These are phyloP conservation scores for Rhodotorula sp. DNA, from an alignment of 1,284 basidiomycete species.

Conservation along the genomic window DNA sequence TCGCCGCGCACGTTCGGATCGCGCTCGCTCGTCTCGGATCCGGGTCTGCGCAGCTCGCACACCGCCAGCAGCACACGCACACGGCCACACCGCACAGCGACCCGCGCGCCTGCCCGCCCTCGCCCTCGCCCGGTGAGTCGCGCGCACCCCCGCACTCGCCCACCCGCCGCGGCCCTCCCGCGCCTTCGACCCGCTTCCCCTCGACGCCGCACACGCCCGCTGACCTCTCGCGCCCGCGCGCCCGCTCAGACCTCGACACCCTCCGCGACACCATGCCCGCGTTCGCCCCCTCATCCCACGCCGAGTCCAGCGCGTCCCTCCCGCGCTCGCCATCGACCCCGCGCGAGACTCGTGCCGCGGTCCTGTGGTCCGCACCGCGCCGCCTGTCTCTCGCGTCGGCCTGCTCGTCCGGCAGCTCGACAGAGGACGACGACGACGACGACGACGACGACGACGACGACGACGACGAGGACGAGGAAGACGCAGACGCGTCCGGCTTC, in stretches of 20 bases:
- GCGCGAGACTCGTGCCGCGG: background rate
- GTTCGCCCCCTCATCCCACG: background rate
- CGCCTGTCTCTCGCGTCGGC: conserved; percentile 16
- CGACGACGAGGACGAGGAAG: too few species aligned
- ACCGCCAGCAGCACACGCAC: too few species aligned
- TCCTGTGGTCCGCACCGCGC: conserved; percentile 3
- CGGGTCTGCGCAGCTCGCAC: too few species aligned
- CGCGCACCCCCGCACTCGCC: background rate
- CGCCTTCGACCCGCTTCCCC: background rate
- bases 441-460: conserved; percentile 14
- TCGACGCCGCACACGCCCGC: background rate
- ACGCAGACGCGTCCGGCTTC: conserved; percentile 16
- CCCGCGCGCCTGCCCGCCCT: background rate
- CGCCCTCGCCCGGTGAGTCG: background rate
- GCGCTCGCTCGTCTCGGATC: too few species aligned
- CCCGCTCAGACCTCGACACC: background rate
- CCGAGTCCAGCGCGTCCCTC: background rate
- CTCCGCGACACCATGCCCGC: conserved; percentile 1
- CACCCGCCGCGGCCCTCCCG: too few species aligned
- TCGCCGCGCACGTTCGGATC: too few species aligned
- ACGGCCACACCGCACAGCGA: background rate
- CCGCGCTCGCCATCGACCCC: background rate
- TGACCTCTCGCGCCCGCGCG: background rate
- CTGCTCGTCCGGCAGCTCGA: conserved; percentile 16
- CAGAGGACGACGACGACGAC: conserved; percentile 14